These are phyloP conservation scores for Balansia obtecta DNA, from an alignment of 2,329 filamentous ascomycete genomes.

Conservation along the genomic window DNA sequence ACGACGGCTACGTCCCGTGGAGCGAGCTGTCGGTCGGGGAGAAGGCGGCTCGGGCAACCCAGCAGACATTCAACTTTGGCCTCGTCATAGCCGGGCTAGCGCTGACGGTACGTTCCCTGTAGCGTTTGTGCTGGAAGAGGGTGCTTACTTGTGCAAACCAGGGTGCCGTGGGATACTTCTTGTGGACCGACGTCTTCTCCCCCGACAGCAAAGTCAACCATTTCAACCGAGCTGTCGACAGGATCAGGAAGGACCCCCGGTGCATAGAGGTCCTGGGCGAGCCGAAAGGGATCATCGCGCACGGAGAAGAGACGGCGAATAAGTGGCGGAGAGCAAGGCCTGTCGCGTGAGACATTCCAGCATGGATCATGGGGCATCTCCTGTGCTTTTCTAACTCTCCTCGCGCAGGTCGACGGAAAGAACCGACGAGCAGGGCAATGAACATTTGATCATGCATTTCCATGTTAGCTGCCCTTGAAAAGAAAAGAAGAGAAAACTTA, in stretches of 20 bases:
- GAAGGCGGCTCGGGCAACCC: slow-evolving; percentile 73
- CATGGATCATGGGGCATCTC: not conserved
- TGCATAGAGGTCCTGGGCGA: slow-evolving; percentile 68
- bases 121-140: not conserved
- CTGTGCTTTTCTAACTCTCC: not conserved
- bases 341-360: slow-evolving; percentile 36
- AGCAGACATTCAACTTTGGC: slow-evolving; percentile 82
- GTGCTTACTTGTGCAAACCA: slow-evolving; percentile 22
- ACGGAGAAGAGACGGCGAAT: slow-evolving; percentile 68
- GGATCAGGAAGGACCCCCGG: slow-evolving; percentile 58
- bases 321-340: slow-evolving; percentile 64
- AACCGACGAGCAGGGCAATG: slow-evolving; percentile 61
- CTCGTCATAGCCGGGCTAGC: slow-evolving; percentile 63
- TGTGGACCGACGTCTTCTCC: slow-evolving; percentile 75
- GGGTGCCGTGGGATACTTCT: slow-evolving; percentile 65
- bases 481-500: too few relatives aligned
- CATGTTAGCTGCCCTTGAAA: slow-evolving; percentile 39
- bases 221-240: slow-evolving; percentile 77
- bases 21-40: slow-evolving; percentile 59
- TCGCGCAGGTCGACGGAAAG: slow-evolving; percentile 46
- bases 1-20: slow-evolving; percentile 77
- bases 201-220: slow-evolving; percentile 74
- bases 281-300: slow-evolving; percentile 61
- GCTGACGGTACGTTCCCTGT: slow-evolving; percentile 50
- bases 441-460: slow-evolving; percentile 79